Conservation (phyloP, 768 basidiomycete genomes). For the Hydnomerulius pinastri region DNA sequence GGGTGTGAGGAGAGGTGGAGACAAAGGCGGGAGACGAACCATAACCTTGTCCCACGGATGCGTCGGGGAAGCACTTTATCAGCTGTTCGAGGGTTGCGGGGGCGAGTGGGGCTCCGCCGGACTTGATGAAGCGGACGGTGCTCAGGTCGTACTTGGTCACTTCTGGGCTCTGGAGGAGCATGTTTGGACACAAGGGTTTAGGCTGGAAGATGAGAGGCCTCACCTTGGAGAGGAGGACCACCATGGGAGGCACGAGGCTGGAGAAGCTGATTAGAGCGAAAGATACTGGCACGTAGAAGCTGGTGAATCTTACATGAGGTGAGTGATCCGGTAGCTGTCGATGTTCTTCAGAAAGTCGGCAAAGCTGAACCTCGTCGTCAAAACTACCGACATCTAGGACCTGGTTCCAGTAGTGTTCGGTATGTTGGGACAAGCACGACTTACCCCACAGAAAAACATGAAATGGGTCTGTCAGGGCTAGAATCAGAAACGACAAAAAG, state of each 20-base stretch:
- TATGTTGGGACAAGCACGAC: constrained; percentile 8
- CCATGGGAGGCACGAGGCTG: constrained; percentile 44
- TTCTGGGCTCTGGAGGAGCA: constrained; percentile 35
- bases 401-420: not conserved
- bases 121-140: constrained; percentile 33
- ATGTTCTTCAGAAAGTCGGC: constrained; percentile 43
- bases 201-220: not conserved
- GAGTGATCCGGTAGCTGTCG: constrained; percentile 41
- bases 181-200: too few relatives aligned
- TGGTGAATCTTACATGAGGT: constrained; percentile 32
- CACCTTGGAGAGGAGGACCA: constrained; percentile 45
- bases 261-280: not conserved
- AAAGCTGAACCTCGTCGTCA: constrained; percentile 43
- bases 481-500: constrained; percentile 17
- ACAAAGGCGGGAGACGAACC: too few relatives aligned
- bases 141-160: constrained; percentile 36
- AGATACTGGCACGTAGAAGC: not conserved
- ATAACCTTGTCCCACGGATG: too few relatives aligned
- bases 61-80: constrained; percentile 31
- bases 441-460: constrained; percentile 50
- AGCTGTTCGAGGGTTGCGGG: constrained; percentile 46
- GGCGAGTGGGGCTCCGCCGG: constrained; percentile 56
- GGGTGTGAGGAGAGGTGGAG: too few relatives aligned
- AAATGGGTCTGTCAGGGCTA: constrained; percentile 56
- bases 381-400: constrained; percentile 47